Evolutionary conservation across 1,284 basidiomycete genomes (phyloP).

Genomic region (Pyrrhoderma noxium): DNA sequence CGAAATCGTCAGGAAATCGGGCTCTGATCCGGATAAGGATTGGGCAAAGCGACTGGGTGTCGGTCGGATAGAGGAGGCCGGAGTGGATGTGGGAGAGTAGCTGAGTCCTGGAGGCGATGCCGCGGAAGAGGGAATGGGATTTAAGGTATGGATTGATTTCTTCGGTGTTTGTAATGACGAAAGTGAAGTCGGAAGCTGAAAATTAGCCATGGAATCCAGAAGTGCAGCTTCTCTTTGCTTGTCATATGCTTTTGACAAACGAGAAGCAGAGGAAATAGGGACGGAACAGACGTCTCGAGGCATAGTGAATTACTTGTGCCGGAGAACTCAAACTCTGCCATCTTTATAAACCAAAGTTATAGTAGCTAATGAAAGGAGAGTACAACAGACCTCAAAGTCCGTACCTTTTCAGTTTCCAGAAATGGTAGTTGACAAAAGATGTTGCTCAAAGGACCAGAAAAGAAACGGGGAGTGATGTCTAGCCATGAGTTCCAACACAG

Average conservation of each 20-base stretch:
- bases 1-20: neutral
- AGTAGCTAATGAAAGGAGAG: neutral
- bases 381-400: neutral
- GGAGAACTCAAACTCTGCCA: neutral
- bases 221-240: neutral
- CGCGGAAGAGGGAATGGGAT: constrained; percentile 3
- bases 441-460: neutral
- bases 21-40: too few species aligned
- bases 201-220: neutral
- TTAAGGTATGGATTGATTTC: neutral
- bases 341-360: neutral
- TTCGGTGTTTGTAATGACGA: too few species aligned
- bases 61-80: constrained; percentile 1
- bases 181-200: neutral
- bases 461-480: too few species aligned
- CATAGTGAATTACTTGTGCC: neutral
- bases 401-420: constrained; percentile 7
- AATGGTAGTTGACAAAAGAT: constrained; percentile 5
- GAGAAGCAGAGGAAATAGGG: neutral
- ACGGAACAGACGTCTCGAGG: constrained; percentile 1
- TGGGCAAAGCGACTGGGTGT: neutral
- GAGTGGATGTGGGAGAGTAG: neutral
- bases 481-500: too few species aligned
- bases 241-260: neutral
- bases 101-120: neutral